Conservation (phyloP, 805 yeast species). For the Isabelozyma heimii region DNA sequence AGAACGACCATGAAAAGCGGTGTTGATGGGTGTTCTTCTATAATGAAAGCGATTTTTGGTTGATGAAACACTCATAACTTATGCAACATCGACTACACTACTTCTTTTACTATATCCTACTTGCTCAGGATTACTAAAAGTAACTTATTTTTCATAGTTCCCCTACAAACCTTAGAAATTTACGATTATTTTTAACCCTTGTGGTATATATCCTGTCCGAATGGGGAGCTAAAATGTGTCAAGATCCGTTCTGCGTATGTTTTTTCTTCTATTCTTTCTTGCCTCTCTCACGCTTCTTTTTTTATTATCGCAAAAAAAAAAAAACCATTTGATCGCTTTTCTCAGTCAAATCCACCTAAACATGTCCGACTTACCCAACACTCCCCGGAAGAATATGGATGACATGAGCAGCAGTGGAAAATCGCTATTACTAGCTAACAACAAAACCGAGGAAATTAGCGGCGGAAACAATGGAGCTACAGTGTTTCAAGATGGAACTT, state of each 20-base stretch:
- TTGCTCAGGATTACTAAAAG: too few species aligned
- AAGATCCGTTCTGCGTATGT: background rate
- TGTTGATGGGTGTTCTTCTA: too few species aligned
- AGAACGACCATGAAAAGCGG: too few species aligned
- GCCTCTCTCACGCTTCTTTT: background rate
- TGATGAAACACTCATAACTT: too few species aligned
- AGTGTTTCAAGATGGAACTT: background rate
- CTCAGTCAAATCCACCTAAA: background rate
- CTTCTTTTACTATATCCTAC: too few species aligned
- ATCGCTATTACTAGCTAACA: background rate
- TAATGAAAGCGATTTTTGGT: too few species aligned
- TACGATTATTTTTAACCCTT: too few species aligned
- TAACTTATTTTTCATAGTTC: too few species aligned
- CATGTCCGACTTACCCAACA: background rate
- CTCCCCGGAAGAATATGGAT: background rate
- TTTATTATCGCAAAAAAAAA: constrained; percentile 4
- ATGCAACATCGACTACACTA: too few species aligned
- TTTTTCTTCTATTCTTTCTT: background rate
- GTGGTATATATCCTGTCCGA: too few species aligned
- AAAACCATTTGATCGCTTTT: background rate
- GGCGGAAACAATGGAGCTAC: background rate
- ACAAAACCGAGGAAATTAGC: background rate
- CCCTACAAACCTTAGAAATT: too few species aligned
- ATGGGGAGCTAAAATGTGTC: background rate
- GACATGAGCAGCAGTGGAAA: background rate